Percentiles rank a stretch among this genome's conserved stretches.
These are phyloP conservation scores for Nicotiana obtusifolia DNA, from an alignment of 257 asterid genomes.

Conservation along the genomic window DNA sequence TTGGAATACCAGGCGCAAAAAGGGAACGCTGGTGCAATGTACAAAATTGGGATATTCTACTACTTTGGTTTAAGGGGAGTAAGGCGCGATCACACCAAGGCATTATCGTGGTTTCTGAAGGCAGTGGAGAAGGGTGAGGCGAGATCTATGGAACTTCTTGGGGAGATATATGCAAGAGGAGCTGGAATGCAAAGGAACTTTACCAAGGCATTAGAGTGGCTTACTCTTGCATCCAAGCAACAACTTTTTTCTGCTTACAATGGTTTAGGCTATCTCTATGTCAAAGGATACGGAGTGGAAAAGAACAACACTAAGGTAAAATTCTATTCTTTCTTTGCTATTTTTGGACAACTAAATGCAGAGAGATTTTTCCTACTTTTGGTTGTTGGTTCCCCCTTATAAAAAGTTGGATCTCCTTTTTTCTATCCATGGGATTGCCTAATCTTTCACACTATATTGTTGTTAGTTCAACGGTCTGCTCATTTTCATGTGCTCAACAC, in stretches of 20 bases:
- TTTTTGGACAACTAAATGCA: neutral
- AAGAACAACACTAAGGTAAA: slow-evolving; percentile 76
- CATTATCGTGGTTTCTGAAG: slow-evolving; percentile 81
- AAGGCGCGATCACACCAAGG: slow-evolving; percentile 87
- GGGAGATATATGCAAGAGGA: slow-evolving; percentile 95
- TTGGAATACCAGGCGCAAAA: slow-evolving; percentile 93
- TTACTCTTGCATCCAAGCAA: slow-evolving; percentile 84
- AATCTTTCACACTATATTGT: neutral
- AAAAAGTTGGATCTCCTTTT: neutral
- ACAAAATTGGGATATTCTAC: slow-evolving; percentile 79
- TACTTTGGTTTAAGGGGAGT: slow-evolving; percentile 96
- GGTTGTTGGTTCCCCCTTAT: neutral
- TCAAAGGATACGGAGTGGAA: slow-evolving; percentile 96
- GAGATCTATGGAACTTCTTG: slow-evolving; percentile 97
- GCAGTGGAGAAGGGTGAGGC: slow-evolving; percentile 96
- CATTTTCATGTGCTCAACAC: neutral
- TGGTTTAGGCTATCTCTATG: slow-evolving; percentile 96
- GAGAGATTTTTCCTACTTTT: neutral
- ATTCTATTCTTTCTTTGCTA: slow-evolving; percentile 4
- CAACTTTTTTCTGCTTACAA: slow-evolving; percentile 90
- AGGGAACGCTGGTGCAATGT: slow-evolving; percentile 97
- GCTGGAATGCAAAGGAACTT: slow-evolving; percentile 95
- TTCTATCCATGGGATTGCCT: slow-evolving; percentile 6
- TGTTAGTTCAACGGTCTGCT: neutral
- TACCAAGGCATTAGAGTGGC: slow-evolving; percentile 92